These are phyloP conservation scores for Penicillium carneum DNA, from an alignment of 2,329 filamentous ascomycete genomes.

Conservation along the genomic window DNA sequence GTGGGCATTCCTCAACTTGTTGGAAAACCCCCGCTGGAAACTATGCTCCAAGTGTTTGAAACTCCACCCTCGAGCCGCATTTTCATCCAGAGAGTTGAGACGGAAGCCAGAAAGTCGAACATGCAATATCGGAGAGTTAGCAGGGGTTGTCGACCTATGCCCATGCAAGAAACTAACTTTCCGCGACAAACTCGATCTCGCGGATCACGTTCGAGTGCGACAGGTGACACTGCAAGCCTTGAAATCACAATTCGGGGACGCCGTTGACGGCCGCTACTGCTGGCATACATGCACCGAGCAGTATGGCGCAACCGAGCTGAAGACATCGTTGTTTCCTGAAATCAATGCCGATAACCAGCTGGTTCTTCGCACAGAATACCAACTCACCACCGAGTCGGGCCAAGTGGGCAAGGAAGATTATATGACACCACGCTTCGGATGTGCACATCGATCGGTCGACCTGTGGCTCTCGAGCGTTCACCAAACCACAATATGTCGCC, in stretches of 20 bases:
- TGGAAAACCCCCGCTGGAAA: constrained; percentile 48
- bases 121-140: constrained; percentile 46
- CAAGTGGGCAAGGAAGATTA: constrained; percentile 49
- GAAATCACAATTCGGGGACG: constrained; percentile 39
- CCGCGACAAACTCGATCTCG: constrained; percentile 47
- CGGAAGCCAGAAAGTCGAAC: constrained; percentile 43
- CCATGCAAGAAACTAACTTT: constrained; percentile 53
- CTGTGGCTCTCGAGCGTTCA: constrained; percentile 51
- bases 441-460: constrained; percentile 50
- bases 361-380: constrained; percentile 48
- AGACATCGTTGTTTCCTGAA: constrained; percentile 48
- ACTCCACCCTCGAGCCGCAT: constrained; percentile 47
- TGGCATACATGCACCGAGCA: constrained; percentile 49
- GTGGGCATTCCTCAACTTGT: constrained; percentile 48
- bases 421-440: constrained; percentile 52
- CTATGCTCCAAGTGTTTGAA: constrained; percentile 50
- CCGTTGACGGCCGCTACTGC: constrained; percentile 43
- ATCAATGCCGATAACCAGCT: constrained; percentile 44
- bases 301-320: constrained; percentile 46
- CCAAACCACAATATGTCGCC: constrained; percentile 47
- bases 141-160: constrained; percentile 50
- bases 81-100: constrained; percentile 44
- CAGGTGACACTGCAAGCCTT: constrained; percentile 39
- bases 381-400: constrained; percentile 43
- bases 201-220: constrained; percentile 44